These are phyloP conservation scores for Graphiopsis chlorocephala DNA, from an alignment of 2,329 filamentous ascomycete genomes.

Conservation along the genomic window DNA sequence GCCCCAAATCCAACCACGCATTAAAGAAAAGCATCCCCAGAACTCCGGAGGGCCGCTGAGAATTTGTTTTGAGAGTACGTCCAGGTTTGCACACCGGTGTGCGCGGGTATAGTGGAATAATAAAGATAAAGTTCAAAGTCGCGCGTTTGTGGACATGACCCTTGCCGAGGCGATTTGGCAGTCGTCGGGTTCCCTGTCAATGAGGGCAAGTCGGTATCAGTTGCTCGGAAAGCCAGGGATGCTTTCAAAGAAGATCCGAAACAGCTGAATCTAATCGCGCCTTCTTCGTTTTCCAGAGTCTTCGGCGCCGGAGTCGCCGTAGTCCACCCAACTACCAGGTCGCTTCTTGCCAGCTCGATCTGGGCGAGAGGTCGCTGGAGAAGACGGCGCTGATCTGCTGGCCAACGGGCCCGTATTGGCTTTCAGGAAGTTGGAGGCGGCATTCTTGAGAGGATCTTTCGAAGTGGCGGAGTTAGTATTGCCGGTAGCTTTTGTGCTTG, in stretches of 20 bases:
- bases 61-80: conserved; percentile 10
- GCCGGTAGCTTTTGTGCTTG: conserved; percentile 22
- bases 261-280: conserved; percentile 13
- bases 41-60: neutral
- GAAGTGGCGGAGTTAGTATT: neutral
- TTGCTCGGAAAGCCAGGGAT: neutral
- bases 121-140: conserved; percentile 4
- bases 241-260: neutral
- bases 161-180: neutral
- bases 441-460: conserved; percentile 18
- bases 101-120: conserved; percentile 12
- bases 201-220: neutral
- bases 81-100: conserved; percentile 5
- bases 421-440: conserved; percentile 3
- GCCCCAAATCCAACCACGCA: neutral
- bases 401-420: conserved; percentile 18
- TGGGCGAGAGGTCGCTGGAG: conserved; percentile 51
- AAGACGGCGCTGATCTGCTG: conserved; percentile 35
- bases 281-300: conserved; percentile 52
- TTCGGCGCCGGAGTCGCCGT: conserved; percentile 58
- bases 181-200: neutral
- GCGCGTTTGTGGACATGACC: neutral
- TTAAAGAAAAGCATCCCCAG: neutral
- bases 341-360: conserved; percentile 70
- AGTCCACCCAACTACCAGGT: conserved; percentile 70